Base-by-base conservation (phyloP, 768 basidiomycete genomes). In the Mycena rebaudengoi region DNA sequence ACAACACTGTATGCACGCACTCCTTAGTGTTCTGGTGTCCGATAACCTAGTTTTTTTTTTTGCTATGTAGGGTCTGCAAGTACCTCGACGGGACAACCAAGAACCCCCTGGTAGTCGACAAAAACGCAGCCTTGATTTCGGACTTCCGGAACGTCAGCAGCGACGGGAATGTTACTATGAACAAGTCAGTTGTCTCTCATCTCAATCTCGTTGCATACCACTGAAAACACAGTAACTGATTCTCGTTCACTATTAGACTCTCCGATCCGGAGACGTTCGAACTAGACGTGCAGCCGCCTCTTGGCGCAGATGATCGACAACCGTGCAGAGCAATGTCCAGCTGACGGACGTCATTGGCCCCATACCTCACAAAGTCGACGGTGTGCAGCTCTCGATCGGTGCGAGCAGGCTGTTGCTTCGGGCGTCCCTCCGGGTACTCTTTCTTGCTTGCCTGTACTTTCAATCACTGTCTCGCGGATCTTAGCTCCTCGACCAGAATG, bases 221-320 rank as follows among this genome's bases (percentile, higher is more conserved):
- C 14, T 25, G 30, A 32, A n/a, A 16, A 12, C 30, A 52, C 14
- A 63, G 44, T 7, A 11, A 41, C 32, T 53, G 35, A 20, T 45
- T 44, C 0, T 60, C 35, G 10, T 37, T 37, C 35, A 37, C 35
- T 43, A 21, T 18, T n/a, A 80, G 81, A 26, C 53, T 82, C 23
- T 68, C 79, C 6, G 69, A 76, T 35, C 48, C 75, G 2, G 69
- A 72, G n/a, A 63, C 72, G 16, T 84, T 81, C 65, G 61, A 70
- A 70, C 37, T 72, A 70, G 16, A 73, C 78, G 39, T 85, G 84
- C 69, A 70, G 75, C 37, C 68, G 55, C 35, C 67, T 85, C 0
- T 64, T 85, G 48, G 71, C 72, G 45, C 77, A 80, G 40, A 84
- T 85, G 84, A 56, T 85, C 28, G 76, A 85, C 62, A 78, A 78